Conservation (phyloP, 164 flowering plant genomes). For the Vitis amurensis region DNA sequence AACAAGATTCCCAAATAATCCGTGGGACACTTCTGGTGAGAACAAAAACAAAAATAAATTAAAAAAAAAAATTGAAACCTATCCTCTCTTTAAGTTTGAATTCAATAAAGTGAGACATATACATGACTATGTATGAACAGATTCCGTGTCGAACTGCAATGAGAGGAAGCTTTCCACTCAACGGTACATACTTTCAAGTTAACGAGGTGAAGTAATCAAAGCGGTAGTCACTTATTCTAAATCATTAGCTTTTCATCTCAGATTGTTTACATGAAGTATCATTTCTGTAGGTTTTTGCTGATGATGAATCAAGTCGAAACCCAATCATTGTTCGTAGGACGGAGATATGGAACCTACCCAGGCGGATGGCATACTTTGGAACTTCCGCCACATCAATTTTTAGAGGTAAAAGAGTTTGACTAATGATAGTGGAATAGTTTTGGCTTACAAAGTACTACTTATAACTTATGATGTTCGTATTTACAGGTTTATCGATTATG, state of each 20-base stretch:
- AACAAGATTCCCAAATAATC: slow-evolving; percentile 27
- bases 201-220: slow-evolving; percentile 35
- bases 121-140: slow-evolving; percentile 23
- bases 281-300: slow-evolving; percentile 43
- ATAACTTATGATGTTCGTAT: neutral
- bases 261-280: too few relatives aligned
- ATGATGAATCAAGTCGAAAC: slow-evolving; percentile 33
- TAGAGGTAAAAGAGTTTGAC: slow-evolving; percentile 27
- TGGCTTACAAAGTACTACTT: too few relatives aligned
- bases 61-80: neutral
- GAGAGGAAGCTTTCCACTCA: slow-evolving; percentile 42
- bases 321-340: slow-evolving; percentile 33
- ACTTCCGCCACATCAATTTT: slow-evolving; percentile 29
- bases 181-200: slow-evolving; percentile 53
- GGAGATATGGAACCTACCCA: slow-evolving; percentile 24
- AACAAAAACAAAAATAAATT: neutral
- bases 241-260: too few relatives aligned
- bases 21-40: slow-evolving; percentile 61
- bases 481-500: slow-evolving; percentile 30
- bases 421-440: too few relatives aligned
- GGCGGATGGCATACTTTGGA: slow-evolving; percentile 34
- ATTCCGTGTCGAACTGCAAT: slow-evolving; percentile 49
- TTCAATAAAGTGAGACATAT: neutral
- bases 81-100: neutral
- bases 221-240: too few relatives aligned